Evolutionary conservation across 2,329 filamentous ascomycete species (phyloP).

Genomic region (Zymoseptoria crescenta): DNA sequence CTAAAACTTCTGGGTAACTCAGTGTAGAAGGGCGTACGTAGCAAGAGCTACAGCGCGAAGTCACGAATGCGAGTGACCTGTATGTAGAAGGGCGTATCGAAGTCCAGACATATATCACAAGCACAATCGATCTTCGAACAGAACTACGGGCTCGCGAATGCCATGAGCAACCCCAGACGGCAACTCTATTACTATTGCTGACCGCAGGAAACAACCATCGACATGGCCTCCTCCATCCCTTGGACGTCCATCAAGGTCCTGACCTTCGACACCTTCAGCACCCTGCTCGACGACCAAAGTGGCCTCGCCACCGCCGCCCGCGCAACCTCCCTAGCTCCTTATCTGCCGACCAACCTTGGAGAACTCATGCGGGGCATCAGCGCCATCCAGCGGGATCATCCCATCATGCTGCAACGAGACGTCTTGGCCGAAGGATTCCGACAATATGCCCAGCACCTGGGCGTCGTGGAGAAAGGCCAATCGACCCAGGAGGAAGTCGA

Average conservation of each 20-base stretch:
- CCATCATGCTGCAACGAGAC: slow-evolving; percentile 51
- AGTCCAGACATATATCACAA: too few relatives aligned
- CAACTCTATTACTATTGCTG: too few relatives aligned
- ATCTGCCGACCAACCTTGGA: slow-evolving; percentile 38
- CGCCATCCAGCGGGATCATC: slow-evolving; percentile 46
- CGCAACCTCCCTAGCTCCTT: slow-evolving; percentile 39
- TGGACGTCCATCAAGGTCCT: slow-evolving; percentile 39
- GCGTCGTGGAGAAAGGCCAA: slow-evolving; percentile 44
- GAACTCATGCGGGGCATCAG: slow-evolving; percentile 37
- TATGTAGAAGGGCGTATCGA: too few relatives aligned
- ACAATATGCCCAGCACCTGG: slow-evolving; percentile 24
- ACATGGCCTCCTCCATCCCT: slow-evolving; percentile 21
- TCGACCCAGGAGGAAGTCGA: slow-evolving; percentile 41
- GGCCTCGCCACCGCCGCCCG: slow-evolving; percentile 52
- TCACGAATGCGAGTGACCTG: too few relatives aligned
- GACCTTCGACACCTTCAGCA: slow-evolving; percentile 74
- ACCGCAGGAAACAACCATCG: background rate
- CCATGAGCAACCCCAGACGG: too few relatives aligned
- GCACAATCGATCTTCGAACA: too few relatives aligned
- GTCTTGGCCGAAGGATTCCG: slow-evolving; percentile 35
- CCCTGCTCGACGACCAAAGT: slow-evolving; percentile 70
- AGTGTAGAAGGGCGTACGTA: too few relatives aligned
- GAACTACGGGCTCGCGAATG: too few relatives aligned
- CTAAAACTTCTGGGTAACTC: too few relatives aligned
- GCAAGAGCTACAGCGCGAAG: too few relatives aligned